A percentile compares a stretch with the other conserved stretches of the same genome.
phyloP scores from a whole-genome alignment of 83 land plant genomes.

The Picea abies region DNA sequence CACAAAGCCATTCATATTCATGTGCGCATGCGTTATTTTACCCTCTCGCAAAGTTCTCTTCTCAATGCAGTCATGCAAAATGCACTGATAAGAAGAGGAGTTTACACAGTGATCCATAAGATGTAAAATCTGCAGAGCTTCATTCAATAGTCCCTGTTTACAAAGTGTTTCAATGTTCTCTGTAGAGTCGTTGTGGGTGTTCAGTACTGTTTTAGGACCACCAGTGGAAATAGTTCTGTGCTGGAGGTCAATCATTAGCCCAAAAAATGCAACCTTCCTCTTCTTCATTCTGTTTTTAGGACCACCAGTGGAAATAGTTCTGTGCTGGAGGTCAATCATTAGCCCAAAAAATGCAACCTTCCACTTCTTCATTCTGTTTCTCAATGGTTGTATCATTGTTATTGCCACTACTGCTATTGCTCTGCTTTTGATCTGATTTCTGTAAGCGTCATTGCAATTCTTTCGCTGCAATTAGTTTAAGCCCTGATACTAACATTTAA shows the following conservation, averaged over 20 bases:
- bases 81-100: not conserved
- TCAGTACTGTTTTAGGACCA: too few relatives aligned
- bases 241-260: too few relatives aligned
- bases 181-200: not conserved
- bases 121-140: slow-evolving; percentile 8
- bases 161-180: not conserved
- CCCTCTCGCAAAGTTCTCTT: slow-evolving; percentile 1
- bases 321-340: too few relatives aligned
- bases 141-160: not conserved
- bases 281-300: too few relatives aligned
- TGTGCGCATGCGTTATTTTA: slow-evolving; percentile 9
- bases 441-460: not conserved
- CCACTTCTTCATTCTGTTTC: too few relatives aligned
- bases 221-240: too few relatives aligned
- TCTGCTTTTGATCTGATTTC: not conserved
- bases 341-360: too few relatives aligned
- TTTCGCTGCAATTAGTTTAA: not conserved
- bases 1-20: slow-evolving; percentile 13
- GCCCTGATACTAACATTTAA: too few relatives aligned
- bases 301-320: too few relatives aligned
- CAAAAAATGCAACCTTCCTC: too few relatives aligned
- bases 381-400: too few relatives aligned
- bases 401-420: too few relatives aligned
- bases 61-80: slow-evolving; percentile 4
- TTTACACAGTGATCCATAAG: not conserved